Evolutionary conservation across 2,329 filamentous ascomycete species (phyloP).

Genomic region (Myriangium duriaei): DNA sequence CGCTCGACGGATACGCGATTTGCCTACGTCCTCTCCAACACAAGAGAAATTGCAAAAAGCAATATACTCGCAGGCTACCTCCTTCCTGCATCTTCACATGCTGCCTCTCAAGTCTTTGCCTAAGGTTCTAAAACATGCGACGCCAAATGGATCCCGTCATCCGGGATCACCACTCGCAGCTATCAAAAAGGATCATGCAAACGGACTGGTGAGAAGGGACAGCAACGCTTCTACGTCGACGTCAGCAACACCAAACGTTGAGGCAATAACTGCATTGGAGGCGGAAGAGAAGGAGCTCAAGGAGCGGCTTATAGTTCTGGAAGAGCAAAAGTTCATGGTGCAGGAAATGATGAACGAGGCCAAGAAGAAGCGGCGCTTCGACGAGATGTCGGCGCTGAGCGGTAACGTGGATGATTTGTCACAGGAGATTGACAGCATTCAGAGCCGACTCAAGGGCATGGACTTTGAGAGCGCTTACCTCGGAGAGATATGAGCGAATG

Average conservation of each 20-base stretch:
- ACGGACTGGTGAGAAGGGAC: constrained; percentile 43
- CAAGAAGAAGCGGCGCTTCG: constrained; percentile 64
- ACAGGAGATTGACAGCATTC: constrained; percentile 52
- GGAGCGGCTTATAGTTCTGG: constrained; percentile 69
- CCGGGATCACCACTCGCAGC: constrained; percentile 40
- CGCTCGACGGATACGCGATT: constrained; percentile 66
- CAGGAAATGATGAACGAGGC: constrained; percentile 72
- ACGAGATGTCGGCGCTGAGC: constrained; percentile 70
- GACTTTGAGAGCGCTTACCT: constrained; percentile 25
- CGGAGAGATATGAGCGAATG: constrained; percentile 7
- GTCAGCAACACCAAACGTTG: constrained; percentile 7
- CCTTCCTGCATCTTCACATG: constrained; percentile 83
- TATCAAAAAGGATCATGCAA: constrained; percentile 35
- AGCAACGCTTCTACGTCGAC: constrained; percentile 28
- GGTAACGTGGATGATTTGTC: constrained; percentile 74
- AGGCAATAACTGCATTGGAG: constrained; percentile 52
- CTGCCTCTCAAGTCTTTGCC: constrained; percentile 55
- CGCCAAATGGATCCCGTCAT: constrained; percentile 31
- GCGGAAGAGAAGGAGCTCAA: constrained; percentile 71
- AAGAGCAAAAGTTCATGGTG: constrained; percentile 86
- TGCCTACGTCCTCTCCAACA: constrained; percentile 58
- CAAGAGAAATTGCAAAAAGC: constrained; percentile 68
- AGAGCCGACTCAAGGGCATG: constrained; percentile 23
- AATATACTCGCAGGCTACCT: constrained; percentile 68
- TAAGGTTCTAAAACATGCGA: constrained; percentile 41